Conservation (phyloP, 345 rosid genomes). For the Salix koriyanagi region DNA sequence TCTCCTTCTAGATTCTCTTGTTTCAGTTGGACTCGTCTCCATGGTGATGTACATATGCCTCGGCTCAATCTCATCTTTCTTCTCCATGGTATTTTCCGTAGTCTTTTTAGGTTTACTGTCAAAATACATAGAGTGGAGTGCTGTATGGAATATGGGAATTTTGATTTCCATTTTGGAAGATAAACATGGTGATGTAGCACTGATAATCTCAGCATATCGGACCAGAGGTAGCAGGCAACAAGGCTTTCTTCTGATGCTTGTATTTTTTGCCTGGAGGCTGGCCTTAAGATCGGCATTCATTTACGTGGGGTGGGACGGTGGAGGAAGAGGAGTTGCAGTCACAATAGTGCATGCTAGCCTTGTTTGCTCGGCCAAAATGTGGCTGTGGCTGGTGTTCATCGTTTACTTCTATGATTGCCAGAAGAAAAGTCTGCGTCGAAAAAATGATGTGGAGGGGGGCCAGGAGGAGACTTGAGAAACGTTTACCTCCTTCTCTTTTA, state of each 20-base stretch:
- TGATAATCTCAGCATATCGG: constrained; percentile 21
- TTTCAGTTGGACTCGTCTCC: not conserved
- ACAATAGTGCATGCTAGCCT: constrained; percentile 2
- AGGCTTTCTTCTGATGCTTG: constrained; percentile 20
- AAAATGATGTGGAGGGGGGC: constrained; percentile 27
- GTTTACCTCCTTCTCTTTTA: too few species aligned
- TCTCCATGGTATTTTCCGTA: not conserved
- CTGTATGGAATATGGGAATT: constrained; percentile 32
- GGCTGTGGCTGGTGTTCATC: constrained; percentile 25
- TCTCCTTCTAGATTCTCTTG: constrained; percentile 7
- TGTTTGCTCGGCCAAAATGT: constrained; percentile 16
- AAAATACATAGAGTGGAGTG: constrained; percentile 38
- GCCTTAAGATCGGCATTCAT: constrained; percentile 15
- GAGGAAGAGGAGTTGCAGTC: not conserved
- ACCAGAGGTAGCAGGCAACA: constrained; percentile 26
- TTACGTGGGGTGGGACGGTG: constrained; percentile 11
- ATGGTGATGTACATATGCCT: not conserved
- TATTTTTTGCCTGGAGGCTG: constrained; percentile 18
- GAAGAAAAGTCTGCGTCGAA: constrained; percentile 13
- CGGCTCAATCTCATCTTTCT: not conserved
- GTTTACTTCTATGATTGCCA: constrained; percentile 30
- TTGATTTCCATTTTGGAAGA: constrained; percentile 35
- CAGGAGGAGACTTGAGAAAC: not conserved
- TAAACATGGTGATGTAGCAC: constrained; percentile 31
- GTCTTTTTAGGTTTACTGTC: not conserved